Evolutionary conservation across 2,329 filamentous ascomycete species (phyloP), one percentile per base, ranked within the genome.

Genomic region (Phialophora expanda): DNA sequence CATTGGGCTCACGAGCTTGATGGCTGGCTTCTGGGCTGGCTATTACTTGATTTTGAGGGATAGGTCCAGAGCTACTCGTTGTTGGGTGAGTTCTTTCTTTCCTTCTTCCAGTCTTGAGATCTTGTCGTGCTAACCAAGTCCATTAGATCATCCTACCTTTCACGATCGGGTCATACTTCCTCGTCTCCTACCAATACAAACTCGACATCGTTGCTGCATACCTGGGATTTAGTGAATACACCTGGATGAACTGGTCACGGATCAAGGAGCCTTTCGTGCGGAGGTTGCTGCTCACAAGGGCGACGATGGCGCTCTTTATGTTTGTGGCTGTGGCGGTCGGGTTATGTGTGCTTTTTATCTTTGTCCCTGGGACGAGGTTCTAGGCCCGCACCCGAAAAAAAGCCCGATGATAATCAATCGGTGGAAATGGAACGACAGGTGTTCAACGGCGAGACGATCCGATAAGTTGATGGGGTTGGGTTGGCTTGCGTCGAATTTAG

Each of bases 41-140:
- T 99, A 97, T 75, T 87, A 95, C 68, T 88, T 98, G 66, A 96
- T 99, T 72, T 95, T 99, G 78, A 87, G 97, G 8, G 84, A 97
- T 78, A 87, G 89, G 75, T 86, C 88, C 53, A 87, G 92, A 69
- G 77, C 81, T 57, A 93, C 88, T 50, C 86, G 93, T 74, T 91
- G 90, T 76, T 99, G 92, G 92, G 92, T 96, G 87, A 73, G 62
- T 58, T 51, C 20, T 17, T 48, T 20, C 20, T 17, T 48, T 20
- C 22, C 61, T 6, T 44, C 11, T 20, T 8, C 7, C 30, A n/a
- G 38, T 5, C 38, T 8, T n/a, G 14, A n/a, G 32, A 20, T 24
- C 6, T 51, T 34, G 12, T 50, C 30, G n/a, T 44, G 22, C 30
- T 54, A 26, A 64, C n/a, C 32, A 67, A 55, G 56, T 32, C 24